Conservation (phyloP, 1,284 basidiomycete genomes). For the Volvariella volvacea region DNA sequence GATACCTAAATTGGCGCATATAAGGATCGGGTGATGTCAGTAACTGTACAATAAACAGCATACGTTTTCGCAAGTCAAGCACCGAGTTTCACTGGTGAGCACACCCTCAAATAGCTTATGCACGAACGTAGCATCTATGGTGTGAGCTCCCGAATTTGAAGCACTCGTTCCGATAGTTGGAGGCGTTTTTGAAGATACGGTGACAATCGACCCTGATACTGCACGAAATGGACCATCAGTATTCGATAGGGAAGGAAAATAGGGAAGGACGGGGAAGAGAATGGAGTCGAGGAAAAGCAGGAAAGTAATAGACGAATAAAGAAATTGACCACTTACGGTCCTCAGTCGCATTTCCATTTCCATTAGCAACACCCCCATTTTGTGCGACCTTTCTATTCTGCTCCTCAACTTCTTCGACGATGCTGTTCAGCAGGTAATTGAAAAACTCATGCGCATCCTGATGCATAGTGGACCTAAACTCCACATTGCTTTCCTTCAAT, state of each 20-base stretch:
- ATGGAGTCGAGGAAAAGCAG: no score
- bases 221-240: conserved; percentile 6
- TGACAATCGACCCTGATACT: conserved; percentile 55
- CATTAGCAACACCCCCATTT: background rate
- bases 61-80: conserved; percentile 93
- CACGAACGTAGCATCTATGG: conserved; percentile 68
- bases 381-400: conserved; percentile 39
- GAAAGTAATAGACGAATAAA: background rate
- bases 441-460: conserved; percentile 98
- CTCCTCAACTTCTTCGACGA: conserved; percentile 88
- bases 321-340: conserved; percentile 39
- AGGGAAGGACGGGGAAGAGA: no score
- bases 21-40: background rate
- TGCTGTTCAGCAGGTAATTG: conserved; percentile 88
- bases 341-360: conserved; percentile 32
- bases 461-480: conserved; percentile 83
- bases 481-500: conserved; percentile 81
- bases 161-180: conserved; percentile 25
- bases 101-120: conserved; percentile 92
- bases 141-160: conserved; percentile 36
- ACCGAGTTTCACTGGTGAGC: conserved; percentile 94
- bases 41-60: no score
- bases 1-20: conserved; percentile 56
- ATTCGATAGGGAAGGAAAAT: no score
- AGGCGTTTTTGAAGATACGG: conserved; percentile 38